phyloP scores from a whole-genome alignment of 2,329 filamentous ascomycete species.

The Colletotrichum coccodes region DNA sequence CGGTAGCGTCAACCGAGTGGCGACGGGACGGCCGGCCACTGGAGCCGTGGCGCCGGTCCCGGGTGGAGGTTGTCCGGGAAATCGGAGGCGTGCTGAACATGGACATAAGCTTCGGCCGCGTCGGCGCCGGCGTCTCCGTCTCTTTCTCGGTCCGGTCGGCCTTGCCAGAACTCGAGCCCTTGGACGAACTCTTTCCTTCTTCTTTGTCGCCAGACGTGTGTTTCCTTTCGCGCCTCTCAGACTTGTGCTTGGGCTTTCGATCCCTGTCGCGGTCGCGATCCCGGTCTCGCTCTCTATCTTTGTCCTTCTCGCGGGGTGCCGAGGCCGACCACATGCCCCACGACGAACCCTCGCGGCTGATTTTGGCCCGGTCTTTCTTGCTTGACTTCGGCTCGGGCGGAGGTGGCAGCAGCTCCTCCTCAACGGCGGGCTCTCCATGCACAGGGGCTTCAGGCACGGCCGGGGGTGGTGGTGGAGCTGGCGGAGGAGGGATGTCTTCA shows the following conservation, averaged over 20 bases:
- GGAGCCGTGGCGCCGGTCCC: slow-evolving; percentile 68
- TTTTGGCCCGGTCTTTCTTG: slow-evolving; percentile 81
- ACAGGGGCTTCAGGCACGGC: slow-evolving; percentile 58
- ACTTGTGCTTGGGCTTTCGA: slow-evolving; percentile 66
- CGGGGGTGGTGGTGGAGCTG: slow-evolving; percentile 55
- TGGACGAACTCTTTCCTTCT: slow-evolving; percentile 67
- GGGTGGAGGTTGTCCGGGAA: slow-evolving; percentile 75
- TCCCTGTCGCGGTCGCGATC: slow-evolving; percentile 40
- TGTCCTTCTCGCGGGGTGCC: slow-evolving; percentile 46
- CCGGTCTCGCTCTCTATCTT: slow-evolving; percentile 49
- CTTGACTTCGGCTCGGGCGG: slow-evolving; percentile 67
- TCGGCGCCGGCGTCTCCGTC: slow-evolving; percentile 59
- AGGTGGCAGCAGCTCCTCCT: slow-evolving; percentile 49
- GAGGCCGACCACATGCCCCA: slow-evolving; percentile 81
- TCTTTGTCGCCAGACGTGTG: slow-evolving; percentile 64
- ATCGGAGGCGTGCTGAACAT: slow-evolving; percentile 76
- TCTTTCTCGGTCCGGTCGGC: slow-evolving; percentile 60
- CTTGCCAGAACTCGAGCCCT: slow-evolving; percentile 80
- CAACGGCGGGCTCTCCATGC: slow-evolving; percentile 6
- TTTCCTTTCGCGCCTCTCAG: slow-evolving; percentile 69
- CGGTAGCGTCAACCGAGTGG: slow-evolving; percentile 73
- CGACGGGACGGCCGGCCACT: slow-evolving; percentile 72
- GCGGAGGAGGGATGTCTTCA: slow-evolving; percentile 44
- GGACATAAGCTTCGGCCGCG: slow-evolving; percentile 68
- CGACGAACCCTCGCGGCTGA: slow-evolving; percentile 76